A percentile compares a stretch with the other conserved stretches of the same genome.
Evolutionary conservation across 2,329 filamentous ascomycete genomes (phyloP).

Genomic region (Pseudocercospora pini-densiflorae): DNA sequence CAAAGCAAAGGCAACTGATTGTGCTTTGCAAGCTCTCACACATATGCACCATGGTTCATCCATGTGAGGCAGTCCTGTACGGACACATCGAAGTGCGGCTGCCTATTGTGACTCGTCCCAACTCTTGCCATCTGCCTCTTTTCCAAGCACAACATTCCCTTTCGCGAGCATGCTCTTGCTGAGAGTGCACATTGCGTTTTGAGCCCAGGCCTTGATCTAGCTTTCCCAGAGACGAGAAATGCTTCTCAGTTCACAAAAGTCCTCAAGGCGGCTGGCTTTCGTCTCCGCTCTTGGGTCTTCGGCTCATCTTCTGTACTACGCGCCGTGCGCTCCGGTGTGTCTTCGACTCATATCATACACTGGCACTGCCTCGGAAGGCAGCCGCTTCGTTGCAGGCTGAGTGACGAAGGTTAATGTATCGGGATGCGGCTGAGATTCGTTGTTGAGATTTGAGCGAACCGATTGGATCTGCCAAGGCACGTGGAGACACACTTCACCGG

Average conservation of each 20-base stretch:
- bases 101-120: background rate
- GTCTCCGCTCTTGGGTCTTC: background rate
- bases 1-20: too few species aligned
- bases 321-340: background rate
- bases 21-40: too few species aligned
- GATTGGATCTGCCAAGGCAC: background rate
- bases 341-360: background rate
- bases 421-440: background rate
- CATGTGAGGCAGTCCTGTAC: background rate
- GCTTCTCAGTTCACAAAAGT: too few species aligned
- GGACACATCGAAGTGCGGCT: background rate
- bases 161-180: background rate
- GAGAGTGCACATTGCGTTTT: background rate
- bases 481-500: slow-evolving; percentile 1
- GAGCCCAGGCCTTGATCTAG: too few species aligned
- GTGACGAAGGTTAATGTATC: background rate
- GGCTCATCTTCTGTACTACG: background rate
- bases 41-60: too few species aligned
- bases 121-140: background rate
- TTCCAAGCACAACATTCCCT: too few species aligned
- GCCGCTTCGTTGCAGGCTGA: background rate
- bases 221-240: too few species aligned
- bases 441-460: background rate
- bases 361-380: background rate
- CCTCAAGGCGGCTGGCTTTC: background rate